Evolutionary conservation across 805 yeast species (phyloP).

Genomic region (Candida krabiensis): DNA sequence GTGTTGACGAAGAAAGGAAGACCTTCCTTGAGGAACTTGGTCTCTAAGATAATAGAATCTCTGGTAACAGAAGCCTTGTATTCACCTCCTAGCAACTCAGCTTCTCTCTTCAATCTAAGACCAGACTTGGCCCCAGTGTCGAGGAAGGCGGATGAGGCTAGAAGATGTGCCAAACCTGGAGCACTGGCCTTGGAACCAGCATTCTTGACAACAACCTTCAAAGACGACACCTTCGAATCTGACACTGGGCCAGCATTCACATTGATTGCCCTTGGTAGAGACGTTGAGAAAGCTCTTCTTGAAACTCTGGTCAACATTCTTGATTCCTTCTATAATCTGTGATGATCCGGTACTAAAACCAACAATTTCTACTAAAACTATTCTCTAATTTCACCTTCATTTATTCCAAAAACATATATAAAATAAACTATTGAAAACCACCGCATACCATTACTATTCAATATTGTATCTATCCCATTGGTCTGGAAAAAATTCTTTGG

Average conservation of each 20-base stretch:
- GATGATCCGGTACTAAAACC: not conserved
- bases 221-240: constrained; percentile 66
- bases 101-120: constrained; percentile 89
- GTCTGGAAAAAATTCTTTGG: constrained; percentile 8
- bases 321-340: constrained; percentile 9
- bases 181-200: constrained; percentile 78
- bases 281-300: constrained; percentile 36
- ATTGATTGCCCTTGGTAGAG: constrained; percentile 46
- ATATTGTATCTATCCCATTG: constrained; percentile 14
- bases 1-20: constrained; percentile 91
- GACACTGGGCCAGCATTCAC: constrained; percentile 40
- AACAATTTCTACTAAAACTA: not conserved
- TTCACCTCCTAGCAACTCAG: constrained; percentile 89
- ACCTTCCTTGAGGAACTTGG: constrained; percentile 82
- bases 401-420: not conserved
- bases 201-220: constrained; percentile 74
- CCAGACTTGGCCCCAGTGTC: constrained; percentile 84
- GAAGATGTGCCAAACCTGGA: constrained; percentile 84
- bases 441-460: constrained; percentile 4
- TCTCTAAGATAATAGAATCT: constrained; percentile 77
- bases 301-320: constrained; percentile 33
- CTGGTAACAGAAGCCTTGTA: constrained; percentile 71
- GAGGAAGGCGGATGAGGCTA: constrained; percentile 81
- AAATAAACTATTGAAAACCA: not conserved
- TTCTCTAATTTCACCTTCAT: not conserved